Base-by-base conservation (phyloP, 2,329 filamentous ascomycete genomes). In the Nothomitra cinnamomea region DNA sequence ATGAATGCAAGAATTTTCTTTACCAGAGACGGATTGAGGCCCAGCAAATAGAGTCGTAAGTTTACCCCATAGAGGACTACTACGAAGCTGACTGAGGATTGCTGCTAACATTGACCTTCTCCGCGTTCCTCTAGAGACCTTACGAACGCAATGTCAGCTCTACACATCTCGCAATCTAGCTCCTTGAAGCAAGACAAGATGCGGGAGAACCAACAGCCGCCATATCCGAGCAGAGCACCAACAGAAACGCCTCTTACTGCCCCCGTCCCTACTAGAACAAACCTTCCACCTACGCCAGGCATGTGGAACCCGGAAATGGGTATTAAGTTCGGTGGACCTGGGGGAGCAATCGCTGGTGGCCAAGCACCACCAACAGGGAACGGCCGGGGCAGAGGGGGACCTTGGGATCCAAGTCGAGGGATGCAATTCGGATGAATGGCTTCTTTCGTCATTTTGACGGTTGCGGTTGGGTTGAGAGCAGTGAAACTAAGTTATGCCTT, bases 281-380 rank as follows among this genome's bases (percentile, higher is more conserved):
- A 69, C 66, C 25, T 64, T 69, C 17, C 61, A 67, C 50, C 58
- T 65, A 61, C 71, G 57, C 66, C 75, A 60, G 69, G 76, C 5
- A 80, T 85, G 64, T 95, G 88, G 88, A 82, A 79, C 54, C 86
- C 87, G 0, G 81, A 83, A 1, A 82, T 86, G 73, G 85, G 83
- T 0, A 92, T 94, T 61, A 82, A 80, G 55, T 94, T 95, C 65
- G 78, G 78, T 1, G 74, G 69, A 2, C 58, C 69, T 15, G 61
- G 68, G 13, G 63, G 24, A 62, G 62, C 45, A 4, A 35, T 10
- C 45, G 17, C 10, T 17, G 24, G 24, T 19, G 45, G 45, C 13
- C 45, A n/a, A 25, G 62, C 63, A 28, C 55, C 62, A 24, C 61
- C 61, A 52, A 47, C 51, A 15, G 55, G 41, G 43, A 58, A 53